phyloP scores from a whole-genome alignment of 805 yeast genomes.

The Kodamaea kaohsiungensis region DNA sequence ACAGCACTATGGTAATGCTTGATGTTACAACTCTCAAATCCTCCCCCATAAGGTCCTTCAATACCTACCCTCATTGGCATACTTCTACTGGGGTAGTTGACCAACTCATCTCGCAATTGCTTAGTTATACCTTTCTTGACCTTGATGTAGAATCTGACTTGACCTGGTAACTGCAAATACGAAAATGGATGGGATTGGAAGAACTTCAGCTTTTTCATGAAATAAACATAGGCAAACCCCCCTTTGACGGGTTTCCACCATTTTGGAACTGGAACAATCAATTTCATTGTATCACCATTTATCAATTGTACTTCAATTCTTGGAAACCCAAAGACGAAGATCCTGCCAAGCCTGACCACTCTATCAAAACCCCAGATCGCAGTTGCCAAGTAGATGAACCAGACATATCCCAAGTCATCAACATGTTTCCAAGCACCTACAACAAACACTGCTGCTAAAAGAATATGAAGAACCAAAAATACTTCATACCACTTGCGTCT shows the following conservation, averaged over 20 bases:
- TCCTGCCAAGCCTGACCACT: constrained; percentile 31
- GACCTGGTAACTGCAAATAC: constrained; percentile 20
- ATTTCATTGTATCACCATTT: constrained; percentile 48
- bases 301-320: constrained; percentile 37
- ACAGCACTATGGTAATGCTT: constrained; percentile 32
- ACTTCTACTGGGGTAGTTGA: constrained; percentile 26
- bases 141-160: constrained; percentile 39
- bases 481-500: constrained; percentile 51
- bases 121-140: constrained; percentile 57
- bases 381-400: constrained; percentile 25
- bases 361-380: constrained; percentile 43
- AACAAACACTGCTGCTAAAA: constrained; percentile 50
- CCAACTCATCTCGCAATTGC: constrained; percentile 21
- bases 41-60: constrained; percentile 36
- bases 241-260: constrained; percentile 61
- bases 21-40: constrained; percentile 19
- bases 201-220: constrained; percentile 45
- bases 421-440: constrained; percentile 52
- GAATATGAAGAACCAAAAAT: constrained; percentile 59
- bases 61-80: constrained; percentile 29
- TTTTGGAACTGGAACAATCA: constrained; percentile 51
- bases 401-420: constrained; percentile 31
- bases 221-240: constrained; percentile 60
- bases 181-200: constrained; percentile 74
- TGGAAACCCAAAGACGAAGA: constrained; percentile 36